Evolutionary conservation across 2,329 filamentous ascomycete genomes (phyloP).

Genomic region (Penicillium sp.): DNA sequence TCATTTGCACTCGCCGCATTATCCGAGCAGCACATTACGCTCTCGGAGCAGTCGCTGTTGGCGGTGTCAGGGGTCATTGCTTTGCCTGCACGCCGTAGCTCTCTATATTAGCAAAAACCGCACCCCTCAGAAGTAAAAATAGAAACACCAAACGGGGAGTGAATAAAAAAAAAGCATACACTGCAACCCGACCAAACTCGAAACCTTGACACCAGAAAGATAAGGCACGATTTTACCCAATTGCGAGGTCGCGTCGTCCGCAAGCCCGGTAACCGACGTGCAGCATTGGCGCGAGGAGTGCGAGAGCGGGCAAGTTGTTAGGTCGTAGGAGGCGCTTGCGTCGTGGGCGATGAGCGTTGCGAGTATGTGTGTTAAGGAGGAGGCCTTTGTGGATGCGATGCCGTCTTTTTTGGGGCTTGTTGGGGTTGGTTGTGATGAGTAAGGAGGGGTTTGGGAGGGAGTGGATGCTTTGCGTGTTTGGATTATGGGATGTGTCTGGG

Average conservation of each 20-base stretch:
- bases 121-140: neutral
- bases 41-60: conserved; percentile 25
- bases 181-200: conserved; percentile 30
- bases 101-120: no score
- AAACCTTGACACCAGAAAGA: conserved; percentile 26
- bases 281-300: conserved; percentile 35
- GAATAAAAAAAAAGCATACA: conserved; percentile 27
- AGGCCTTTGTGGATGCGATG: neutral
- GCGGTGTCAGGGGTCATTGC: conserved; percentile 23
- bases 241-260: conserved; percentile 21
- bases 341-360: conserved; percentile 11
- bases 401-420: neutral
- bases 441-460: neutral
- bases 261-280: conserved; percentile 23
- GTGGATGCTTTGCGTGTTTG: neutral
- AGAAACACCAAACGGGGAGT: no score
- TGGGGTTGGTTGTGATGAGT: neutral
- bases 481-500: neutral
- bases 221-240: conserved; percentile 30
- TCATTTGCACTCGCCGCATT: neutral
- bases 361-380: neutral
- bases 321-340: conserved; percentile 18
- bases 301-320: conserved; percentile 29
- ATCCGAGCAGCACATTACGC: conserved; percentile 34
- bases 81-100: conserved; percentile 21